Evolutionary conservation across 2,329 filamentous ascomycete species (phyloP), one percentile per base, ranked within the genome.

Genomic region (Fusarium solani-melongenae): DNA sequence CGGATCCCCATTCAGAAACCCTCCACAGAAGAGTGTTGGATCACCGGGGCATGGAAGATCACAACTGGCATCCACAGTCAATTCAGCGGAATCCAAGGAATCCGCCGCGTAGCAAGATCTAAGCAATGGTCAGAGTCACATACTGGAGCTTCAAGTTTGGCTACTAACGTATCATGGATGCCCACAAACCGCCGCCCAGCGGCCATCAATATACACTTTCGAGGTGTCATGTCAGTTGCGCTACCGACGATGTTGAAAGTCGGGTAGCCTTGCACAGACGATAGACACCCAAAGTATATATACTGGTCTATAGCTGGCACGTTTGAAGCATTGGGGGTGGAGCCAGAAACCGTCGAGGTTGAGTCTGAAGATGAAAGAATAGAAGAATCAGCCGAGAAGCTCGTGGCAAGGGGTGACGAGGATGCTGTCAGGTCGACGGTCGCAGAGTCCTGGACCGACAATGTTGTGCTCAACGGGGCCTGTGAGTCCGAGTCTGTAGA

Each of bases 71-170:
- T 67, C 38, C n/a, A 4, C 14, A 1, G 72, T 46, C 8, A 53
- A 9, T 2, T 9, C 22, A 5, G 66, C 15, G 22, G 58, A 58
- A 6, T 33, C 36, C 11, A 73, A 29, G 3, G 49, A 31, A 31
- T 72, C 60, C 1, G 69, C 60, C 2, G 55, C 69, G 38, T 75
- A 73, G 17, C 73, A 75, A 7, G 69, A 72, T 44, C 72, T 75
- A 31, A 9, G 11, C 8, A 27, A n/a, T 15, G 15, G 24, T 64
- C 55, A 65, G 31, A 12, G 39, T 6, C 17, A 51, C 15, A 17
- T 31, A 15, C 15, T 7, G 6, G 10, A 15, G 5, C 8, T 11
- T 27, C 53, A 57, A 24, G 22, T 24, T 51, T 51, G n/a, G 63
- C 11, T 14, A 58, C 44, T 29, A 31, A 74, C 71, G 29, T 64